Base-by-base conservation (phyloP, 2,329 filamentous ascomycete species). In the Fusarium siculi region DNA sequence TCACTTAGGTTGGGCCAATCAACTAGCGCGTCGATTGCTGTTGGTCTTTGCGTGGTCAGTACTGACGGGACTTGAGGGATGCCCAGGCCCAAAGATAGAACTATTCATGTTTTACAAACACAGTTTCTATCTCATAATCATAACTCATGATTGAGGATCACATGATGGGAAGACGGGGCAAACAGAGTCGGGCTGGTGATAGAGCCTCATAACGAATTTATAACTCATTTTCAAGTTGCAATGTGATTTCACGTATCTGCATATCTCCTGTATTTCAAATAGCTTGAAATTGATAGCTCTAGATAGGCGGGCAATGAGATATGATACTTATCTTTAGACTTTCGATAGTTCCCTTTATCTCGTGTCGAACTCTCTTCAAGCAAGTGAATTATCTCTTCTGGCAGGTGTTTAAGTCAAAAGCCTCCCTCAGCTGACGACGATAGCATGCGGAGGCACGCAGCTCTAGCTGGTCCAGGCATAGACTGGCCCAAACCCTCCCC, bases 391-490 rank as follows among this genome's bases (percentile, higher is more conserved):
- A 14, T 55, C n/a, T 10, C 19, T 15, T 42, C 42, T 55, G 37
- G 30, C 36, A 43, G 55, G 56, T 62, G 37, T 43, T 62, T 40
- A 42, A 49, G 14, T 57, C 55, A n/a, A 57, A 57, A 36, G 23
- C 32, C 42, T 30, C 40, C 9, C 54, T 44, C 55, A 37, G 55
- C 55, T 57, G 55, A 50, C 42, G 32, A 59, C 21, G 32, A 52
- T 39, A 39, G n/a, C 25, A 34, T 34, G 47, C 28, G 19, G n/a
- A 54, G 44, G 34, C n/a, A 42, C 49, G 18, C 8, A 18, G 10
- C 25, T 21, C 57, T 68, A 68, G 42, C 66, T 37, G 10, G 21
- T 64, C 36, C 42, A n/a, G 58, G 52, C 21, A 47, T 49, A 36
- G 53, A 58, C 30, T 36, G 30, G 44, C 42, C 46, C 8, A 60